These are phyloP conservation scores for Colletotrichum cereale DNA, from an alignment of 2,329 filamentous ascomycete species.

Conservation along the genomic window DNA sequence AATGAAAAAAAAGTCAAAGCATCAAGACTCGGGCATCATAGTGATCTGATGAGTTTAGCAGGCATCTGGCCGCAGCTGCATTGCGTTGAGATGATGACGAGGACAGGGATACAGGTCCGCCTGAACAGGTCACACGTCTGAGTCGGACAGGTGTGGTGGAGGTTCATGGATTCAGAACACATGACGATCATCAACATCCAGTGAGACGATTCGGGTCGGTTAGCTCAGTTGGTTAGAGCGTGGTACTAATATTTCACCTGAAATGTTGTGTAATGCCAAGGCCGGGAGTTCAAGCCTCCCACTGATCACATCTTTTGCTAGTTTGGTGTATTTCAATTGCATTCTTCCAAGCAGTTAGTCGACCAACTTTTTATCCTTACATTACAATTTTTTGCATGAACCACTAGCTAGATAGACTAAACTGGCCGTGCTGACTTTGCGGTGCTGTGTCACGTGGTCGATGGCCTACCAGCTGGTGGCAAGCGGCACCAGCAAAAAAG, in stretches of 20 bases:
- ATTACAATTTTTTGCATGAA: background rate
- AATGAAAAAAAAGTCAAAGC: background rate
- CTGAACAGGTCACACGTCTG: background rate
- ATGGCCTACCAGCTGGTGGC: background rate
- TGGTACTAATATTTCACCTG: conserved; percentile 36
- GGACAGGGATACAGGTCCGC: background rate
- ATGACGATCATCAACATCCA: fast-evolving
- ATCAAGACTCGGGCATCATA: background rate
- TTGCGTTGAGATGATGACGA: background rate
- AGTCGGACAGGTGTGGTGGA: background rate
- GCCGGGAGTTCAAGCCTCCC: conserved; percentile 40
- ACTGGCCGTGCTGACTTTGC: background rate
- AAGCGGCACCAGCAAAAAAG: background rate
- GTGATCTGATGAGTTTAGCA: background rate
- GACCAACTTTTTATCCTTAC: background rate
- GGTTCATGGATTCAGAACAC: background rate
- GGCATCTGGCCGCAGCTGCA: background rate
- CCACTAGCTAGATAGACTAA: background rate
- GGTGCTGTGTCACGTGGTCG: background rate
- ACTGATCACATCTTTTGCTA: conserved; percentile 27
- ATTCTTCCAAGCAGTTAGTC: no score
- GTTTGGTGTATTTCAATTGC: background rate
- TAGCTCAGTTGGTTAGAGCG: conserved; percentile 41
- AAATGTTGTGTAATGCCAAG: conserved; percentile 34
- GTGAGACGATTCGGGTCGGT: conserved; percentile 17